Evolutionary conservation across 208 protist species (phyloP), one percentile per base, ranked within the genome.

Genomic region (Trypanosoma mega): DNA sequence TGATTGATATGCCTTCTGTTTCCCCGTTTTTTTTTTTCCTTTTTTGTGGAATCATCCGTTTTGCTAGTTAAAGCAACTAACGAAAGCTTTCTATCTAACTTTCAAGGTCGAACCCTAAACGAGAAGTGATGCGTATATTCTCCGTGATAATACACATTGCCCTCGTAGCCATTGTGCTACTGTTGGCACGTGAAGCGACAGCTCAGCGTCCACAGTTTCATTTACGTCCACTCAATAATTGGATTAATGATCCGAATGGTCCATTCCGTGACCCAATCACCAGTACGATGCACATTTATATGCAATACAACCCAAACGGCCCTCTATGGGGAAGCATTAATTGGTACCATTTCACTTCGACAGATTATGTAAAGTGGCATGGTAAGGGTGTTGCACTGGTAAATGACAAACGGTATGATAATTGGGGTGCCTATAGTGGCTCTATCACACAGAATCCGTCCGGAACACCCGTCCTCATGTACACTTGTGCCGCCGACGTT

Each of bases 171-270:
- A 1, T 34, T 9, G 11, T 8, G 24, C 18, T 53, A 11, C 12
- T 34, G 4, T 18, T 16, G 14, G 45, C 41, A 18, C 11, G 7
- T 4, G 8, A 43, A 31, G 45, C 44, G 14, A n/a, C 45, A 18
- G 12, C 50, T 24, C 43, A 43, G 29, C 46, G 58, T 33, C 80
- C 78, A 26, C 54, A 55, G 46, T 89, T 74, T 57, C 82, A 85
- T 67, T 53, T 85, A 9, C 76, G 76, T 12, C 64, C 78, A 12
- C 69, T 60, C 7, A 67, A 20, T 21, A 58, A 85, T 54, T 88
- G 81, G 71, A 82, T 85, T 56, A 85, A 78, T 49, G 78, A 82
- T 65, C 78, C 81, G 12, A 88, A 78, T 66, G 77, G 74, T 24
- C 74, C 77, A 33, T 82, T 78, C 68, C 77, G 77, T 39, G 78